Evolutionary conservation across 257 asterid genomes (phyloP), one percentile per base, ranked within the genome.

Genomic region (Coffea canephora): DNA sequence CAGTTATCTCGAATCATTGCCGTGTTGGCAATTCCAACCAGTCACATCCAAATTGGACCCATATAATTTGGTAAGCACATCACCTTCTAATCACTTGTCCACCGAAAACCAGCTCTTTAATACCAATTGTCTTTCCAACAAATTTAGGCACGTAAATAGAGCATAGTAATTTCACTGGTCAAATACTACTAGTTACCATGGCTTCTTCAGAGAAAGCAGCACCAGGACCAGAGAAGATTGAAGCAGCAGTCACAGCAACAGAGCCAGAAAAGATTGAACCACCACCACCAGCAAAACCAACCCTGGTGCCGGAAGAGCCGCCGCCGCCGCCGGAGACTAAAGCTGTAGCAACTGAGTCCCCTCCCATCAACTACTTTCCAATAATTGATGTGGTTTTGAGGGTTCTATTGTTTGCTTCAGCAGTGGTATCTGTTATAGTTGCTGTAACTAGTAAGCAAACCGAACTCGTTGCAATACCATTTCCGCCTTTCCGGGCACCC

Each of bases 381-480:
- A 76, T 84, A 84, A 84, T 70, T 0, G 92, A 89, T 46, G 84
- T 93, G 81, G 87, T 87, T 76, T 67, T 94, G 88, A 92, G 98
- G 67, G 79, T 94, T 49, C 75, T 90, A 48, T 36, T 94, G 79
- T 86, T 91, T 78, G 89, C 92, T 66, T 85, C 96, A 1, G 83
- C 87, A 34, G 0, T 92, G 8, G 91, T 83, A 41, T 85, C 93
- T 3, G 96, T 90, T 31, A 75, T 91, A 84, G 91, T 94, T 1
- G 87, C 91, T 87, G 95, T 85, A 10, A 89, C 92, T 2, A 85
- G 93, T 87, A 86, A 90, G 64, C 89, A 94, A 80, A 85, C 93
- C 0, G 16, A 87, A 74, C 11, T 67, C 0, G 68, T 80, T 68
- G 76, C 62, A 21, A 4, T 85, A 16, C 93, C 91, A 3, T 0